Conservation (phyloP, 2,329 filamentous ascomycete genomes). For the Colletotrichum truncatum region DNA sequence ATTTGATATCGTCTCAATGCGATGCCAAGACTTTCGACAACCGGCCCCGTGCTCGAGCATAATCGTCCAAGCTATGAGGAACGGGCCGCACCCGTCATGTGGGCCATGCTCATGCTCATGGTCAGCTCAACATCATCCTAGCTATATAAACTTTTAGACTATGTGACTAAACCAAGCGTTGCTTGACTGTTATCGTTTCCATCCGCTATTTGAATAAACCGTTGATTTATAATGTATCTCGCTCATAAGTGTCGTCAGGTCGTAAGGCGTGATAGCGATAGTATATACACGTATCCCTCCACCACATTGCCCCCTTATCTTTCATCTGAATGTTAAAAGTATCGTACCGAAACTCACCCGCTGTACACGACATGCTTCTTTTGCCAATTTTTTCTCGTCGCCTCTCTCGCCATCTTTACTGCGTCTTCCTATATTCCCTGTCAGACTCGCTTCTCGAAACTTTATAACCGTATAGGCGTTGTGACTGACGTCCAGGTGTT, state of each 20-base stretch:
- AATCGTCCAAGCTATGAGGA: neutral
- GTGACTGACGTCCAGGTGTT: conserved; percentile 60
- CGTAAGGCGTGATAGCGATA: conserved; percentile 28
- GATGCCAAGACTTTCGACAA: neutral
- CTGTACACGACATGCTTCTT: neutral
- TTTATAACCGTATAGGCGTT: conserved; percentile 35
- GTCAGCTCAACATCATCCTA: conserved; percentile 5
- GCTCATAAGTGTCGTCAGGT: conserved; percentile 28
- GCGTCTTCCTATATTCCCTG: neutral
- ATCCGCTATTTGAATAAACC: neutral
- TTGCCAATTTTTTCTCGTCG: neutral
- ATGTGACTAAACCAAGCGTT: too few relatives aligned
- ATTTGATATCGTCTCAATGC: neutral
- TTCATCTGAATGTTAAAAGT: conserved; percentile 9
- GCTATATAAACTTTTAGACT: neutral
- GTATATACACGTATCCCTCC: conserved; percentile 25
- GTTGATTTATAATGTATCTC: neutral
- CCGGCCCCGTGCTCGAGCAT: neutral
- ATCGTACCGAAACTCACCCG: neutral
- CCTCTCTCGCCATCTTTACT: neutral
- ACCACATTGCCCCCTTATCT: neutral
- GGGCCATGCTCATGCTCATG: conserved; percentile 11
- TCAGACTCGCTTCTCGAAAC: neutral
- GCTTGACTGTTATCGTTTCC: neutral
- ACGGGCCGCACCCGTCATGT: conserved; percentile 9